Evolutionary conservation across 768 basidiomycete genomes (phyloP).

Genomic region (Phanerodontia chrysosporium): DNA sequence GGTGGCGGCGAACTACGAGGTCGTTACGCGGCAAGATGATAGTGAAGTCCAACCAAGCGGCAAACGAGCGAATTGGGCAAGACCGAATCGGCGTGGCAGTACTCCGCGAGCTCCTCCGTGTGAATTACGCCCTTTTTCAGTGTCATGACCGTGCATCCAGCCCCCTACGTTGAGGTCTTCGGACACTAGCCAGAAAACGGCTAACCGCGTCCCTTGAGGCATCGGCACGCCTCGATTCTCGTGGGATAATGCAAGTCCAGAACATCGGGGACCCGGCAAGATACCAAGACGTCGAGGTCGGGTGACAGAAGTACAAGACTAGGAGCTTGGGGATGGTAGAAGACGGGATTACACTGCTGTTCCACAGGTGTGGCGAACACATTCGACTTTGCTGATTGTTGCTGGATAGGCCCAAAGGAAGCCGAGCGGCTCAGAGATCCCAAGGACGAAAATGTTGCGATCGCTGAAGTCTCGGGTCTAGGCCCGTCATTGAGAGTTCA

Average conservation of each 20-base stretch:
- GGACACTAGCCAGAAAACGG: not conserved
- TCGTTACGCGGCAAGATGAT: not conserved
- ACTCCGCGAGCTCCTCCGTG: not conserved
- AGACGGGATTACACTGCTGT: not conserved
- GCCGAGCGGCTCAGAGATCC: no score
- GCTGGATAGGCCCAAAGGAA: no score
- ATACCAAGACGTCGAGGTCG: not conserved
- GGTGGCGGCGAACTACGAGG: not conserved
- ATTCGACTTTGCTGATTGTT: no score
- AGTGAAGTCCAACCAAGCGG: not conserved
- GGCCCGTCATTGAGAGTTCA: no score
- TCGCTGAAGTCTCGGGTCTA: no score
- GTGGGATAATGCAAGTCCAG: not conserved
- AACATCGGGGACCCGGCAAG: not conserved
- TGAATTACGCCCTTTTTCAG: not conserved
- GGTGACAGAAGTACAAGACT: not conserved
- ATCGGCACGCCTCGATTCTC: not conserved
- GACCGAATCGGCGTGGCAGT: not conserved
- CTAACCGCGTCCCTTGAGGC: not conserved
- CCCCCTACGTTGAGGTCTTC: not conserved
- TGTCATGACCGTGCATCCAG: not conserved
- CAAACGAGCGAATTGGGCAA: constrained; percentile 1
- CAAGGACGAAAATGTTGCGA: no score
- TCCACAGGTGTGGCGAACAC: no score
- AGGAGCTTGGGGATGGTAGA: not conserved